Evolutionary conservation across 805 yeast genomes (phyloP).

Genomic region (Hyphopichia homilentoma): DNA sequence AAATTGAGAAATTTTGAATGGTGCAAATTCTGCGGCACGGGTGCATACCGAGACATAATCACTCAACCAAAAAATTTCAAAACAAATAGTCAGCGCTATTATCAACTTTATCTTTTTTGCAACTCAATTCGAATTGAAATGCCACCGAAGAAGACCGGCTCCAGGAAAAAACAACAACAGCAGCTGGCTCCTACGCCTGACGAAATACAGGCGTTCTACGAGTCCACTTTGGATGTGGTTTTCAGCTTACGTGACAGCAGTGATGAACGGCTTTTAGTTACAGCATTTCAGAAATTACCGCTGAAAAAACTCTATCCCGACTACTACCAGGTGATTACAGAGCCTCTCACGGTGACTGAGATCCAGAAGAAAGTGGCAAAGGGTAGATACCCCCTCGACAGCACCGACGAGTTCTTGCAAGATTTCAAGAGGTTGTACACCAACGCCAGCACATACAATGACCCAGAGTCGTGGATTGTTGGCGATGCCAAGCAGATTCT

Average conservation of each 20-base stretch:
- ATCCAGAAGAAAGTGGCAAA: constrained; percentile 33
- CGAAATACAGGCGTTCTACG: constrained; percentile 25
- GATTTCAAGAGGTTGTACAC: constrained; percentile 35
- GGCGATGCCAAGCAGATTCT: constrained; percentile 56
- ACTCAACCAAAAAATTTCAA: too few relatives aligned
- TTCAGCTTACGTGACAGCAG: constrained; percentile 28
- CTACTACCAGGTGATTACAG: constrained; percentile 30
- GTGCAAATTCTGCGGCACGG: too few relatives aligned
- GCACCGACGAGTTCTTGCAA: constrained; percentile 36
- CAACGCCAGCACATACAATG: constrained; percentile 39
- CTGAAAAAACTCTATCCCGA: constrained; percentile 37
- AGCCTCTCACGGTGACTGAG: constrained; percentile 33
- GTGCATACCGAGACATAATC: too few relatives aligned
- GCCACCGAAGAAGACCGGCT: constrained; percentile 25
- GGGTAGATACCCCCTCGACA: constrained; percentile 36
- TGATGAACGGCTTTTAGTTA: constrained; percentile 18
- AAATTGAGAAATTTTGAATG: too few relatives aligned
- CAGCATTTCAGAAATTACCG: constrained; percentile 32
- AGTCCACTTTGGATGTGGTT: constrained; percentile 28
- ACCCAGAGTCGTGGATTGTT: constrained; percentile 53
- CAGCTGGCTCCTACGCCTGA: too few relatives aligned
- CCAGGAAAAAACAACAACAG: too few relatives aligned
- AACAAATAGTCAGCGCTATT: too few relatives aligned
- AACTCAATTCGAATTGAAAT: too few relatives aligned
- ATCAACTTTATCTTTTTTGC: too few relatives aligned